Conservation (phyloP, 1,284 basidiomycete genomes). For the Malassezia obtusa region DNA sequence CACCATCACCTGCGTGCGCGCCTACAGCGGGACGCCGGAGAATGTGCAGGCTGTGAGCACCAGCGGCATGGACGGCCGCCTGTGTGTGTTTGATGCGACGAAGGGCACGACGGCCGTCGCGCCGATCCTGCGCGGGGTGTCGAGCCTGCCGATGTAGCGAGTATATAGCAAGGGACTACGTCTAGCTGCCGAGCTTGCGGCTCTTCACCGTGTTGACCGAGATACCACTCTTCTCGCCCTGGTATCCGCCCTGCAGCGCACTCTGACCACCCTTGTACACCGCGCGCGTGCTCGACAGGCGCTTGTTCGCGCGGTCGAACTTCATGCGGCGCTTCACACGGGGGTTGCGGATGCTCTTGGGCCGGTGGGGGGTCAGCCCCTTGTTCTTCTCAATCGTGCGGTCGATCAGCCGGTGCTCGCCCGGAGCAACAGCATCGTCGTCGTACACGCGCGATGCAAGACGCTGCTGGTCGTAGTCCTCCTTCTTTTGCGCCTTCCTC, state of each 20-base stretch:
- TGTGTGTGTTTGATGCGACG: conserved; percentile 80
- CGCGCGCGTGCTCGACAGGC: conserved; percentile 35
- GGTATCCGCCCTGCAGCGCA: conserved; percentile 41
- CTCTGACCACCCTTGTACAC: conserved; percentile 47
- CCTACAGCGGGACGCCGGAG: conserved; percentile 47
- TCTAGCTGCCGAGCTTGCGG: conserved; percentile 33
- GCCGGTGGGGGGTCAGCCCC: conserved; percentile 38
- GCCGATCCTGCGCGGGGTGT: conserved; percentile 31
- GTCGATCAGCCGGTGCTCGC: conserved; percentile 41
- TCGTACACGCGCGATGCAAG: conserved; percentile 31
- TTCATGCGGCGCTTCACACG: conserved; percentile 46
- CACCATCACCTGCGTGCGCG: conserved; percentile 68
- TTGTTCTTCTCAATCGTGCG: conserved; percentile 46
- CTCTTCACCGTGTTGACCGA: conserved; percentile 42
- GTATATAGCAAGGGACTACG: neutral
- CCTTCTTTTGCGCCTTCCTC: conserved; percentile 33
- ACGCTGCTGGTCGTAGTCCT: conserved; percentile 36
- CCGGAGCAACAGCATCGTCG: conserved; percentile 32
- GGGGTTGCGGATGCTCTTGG: conserved; percentile 42
- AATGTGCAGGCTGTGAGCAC: conserved; percentile 71
- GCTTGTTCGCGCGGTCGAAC: conserved; percentile 46
- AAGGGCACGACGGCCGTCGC: conserved; percentile 48
- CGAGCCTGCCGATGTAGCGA: conserved; percentile 22
- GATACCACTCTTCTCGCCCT: conserved; percentile 44
- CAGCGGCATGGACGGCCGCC: conserved; percentile 83